phyloP scores from a whole-genome alignment of 371 early-diverging fungal genomes.

The Mortierella sp. region DNA sequence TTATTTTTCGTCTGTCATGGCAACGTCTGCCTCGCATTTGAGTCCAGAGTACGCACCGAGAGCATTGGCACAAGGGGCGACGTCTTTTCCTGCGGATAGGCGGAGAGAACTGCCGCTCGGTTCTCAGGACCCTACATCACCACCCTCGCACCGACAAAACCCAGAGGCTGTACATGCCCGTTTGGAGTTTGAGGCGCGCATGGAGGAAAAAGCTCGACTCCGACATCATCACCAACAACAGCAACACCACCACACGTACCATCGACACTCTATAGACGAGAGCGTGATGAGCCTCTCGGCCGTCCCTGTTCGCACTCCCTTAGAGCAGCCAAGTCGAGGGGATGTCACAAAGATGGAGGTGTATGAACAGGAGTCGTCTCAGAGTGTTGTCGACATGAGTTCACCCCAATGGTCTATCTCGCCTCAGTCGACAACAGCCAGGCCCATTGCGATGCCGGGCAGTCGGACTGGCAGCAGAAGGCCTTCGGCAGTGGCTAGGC shows the following conservation, averaged over 20 bases:
- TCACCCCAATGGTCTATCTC: slow-evolving; percentile 1
- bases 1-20: background rate
- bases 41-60: background rate
- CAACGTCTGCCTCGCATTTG: background rate
- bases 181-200: background rate
- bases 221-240: background rate
- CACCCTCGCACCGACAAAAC: background rate
- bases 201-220: background rate
- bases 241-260: background rate
- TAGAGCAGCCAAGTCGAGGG: background rate
- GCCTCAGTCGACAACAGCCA: slow-evolving; percentile 5
- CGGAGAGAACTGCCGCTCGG: background rate
- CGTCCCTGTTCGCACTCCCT: background rate
- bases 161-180: background rate
- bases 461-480: slow-evolving; percentile 6
- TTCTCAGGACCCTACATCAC: background rate
- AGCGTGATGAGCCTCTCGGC: background rate
- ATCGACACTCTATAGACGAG: background rate
- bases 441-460: background rate
- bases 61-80: background rate
- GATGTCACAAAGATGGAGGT: background rate
- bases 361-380: background rate
- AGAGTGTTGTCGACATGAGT: background rate
- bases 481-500: background rate
- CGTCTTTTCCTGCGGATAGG: background rate